A percentile compares a stretch with the other conserved stretches of the same genome.
These are phyloP conservation scores for Helianthus tuberosus DNA, from an alignment of 129 eudicot species.

Conservation along the genomic window DNA sequence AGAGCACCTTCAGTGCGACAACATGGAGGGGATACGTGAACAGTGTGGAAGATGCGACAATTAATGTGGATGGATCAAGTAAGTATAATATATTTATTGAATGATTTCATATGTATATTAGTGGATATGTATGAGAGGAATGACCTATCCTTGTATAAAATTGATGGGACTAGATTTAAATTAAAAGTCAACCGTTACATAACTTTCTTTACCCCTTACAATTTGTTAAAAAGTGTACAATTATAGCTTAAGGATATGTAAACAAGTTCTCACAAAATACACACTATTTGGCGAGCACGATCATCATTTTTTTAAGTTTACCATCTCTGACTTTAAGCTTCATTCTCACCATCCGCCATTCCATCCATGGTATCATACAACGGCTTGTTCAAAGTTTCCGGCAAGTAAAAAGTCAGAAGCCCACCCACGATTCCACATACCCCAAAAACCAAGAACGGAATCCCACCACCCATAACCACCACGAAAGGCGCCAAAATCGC, in stretches of 20 bases:
- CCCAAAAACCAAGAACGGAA: conserved; percentile 72
- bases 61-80: no score
- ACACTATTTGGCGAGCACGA: background rate
- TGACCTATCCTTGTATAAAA: no score
- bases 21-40: no score
- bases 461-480: conserved; percentile 70
- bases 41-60: no score
- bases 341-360: conserved; percentile 65
- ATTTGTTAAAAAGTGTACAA: background rate
- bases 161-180: no score
- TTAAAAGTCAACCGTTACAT: no score
- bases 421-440: conserved; percentile 82
- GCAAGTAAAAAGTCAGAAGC: conserved; percentile 63
- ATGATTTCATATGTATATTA: no score
- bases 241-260: background rate
- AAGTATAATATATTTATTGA: no score
- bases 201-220: background rate
- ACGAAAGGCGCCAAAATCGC: conserved; percentile 85
- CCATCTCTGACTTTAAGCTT: conserved; percentile 15
- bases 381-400: conserved; percentile 87
- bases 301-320: background rate
- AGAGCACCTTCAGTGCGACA: no score
- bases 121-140: no score
- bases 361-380: conserved; percentile 91
- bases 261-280: background rate